Base-by-base conservation (phyloP, 495 filamentous ascomycete genomes). In the Podospora didyma region DNA sequence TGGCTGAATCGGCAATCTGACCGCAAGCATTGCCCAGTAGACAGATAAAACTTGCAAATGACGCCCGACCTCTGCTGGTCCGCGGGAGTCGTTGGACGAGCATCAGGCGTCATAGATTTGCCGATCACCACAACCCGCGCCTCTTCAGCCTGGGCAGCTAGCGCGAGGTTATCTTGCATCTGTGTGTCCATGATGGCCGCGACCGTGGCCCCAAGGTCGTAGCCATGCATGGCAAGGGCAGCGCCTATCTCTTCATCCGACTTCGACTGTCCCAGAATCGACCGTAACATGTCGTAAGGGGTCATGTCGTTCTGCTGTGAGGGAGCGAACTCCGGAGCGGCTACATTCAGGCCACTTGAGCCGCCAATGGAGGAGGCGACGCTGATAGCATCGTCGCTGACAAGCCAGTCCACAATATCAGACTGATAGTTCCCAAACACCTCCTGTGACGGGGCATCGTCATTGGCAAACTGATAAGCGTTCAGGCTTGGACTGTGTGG, bases 1-100 rank as follows among this genome's bases (percentile, higher is more conserved):
- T 99, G 95, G 59, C 92, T 96, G 72, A 97, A 99, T 48, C 92
- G 86, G 63, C 95, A 99, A 66, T 99, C 95, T 49, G 93, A 93
- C 28, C 95, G 83, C 28, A 96, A 83, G 65, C 95, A 99, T 67
- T 90, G 86, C 5, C 95, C 95, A 17, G 86, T 93, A 14, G 92
- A 91, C 17, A 99, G 78, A 75, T 87, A 97, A 68, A 96, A 99
- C 69, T 93, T 95, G 79, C 95, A 99, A 20, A 97, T 89, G 19
- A 97, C 86, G 44, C 88, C 88, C 60, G 86, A 88, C 72, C 83
- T 87, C 62, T 82, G 78, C 56, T 87, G 82, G 24, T 81, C 78
- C 14, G 84, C 84, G 12, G 92, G 90, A 5, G 89, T 92, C 11
- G 83, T 72, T 14, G 92, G 86, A 31, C 89, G 86, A 31, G 75